Conservation (phyloP, 2,329 filamentous ascomycete genomes). For the Fusarium kyushuense region DNA sequence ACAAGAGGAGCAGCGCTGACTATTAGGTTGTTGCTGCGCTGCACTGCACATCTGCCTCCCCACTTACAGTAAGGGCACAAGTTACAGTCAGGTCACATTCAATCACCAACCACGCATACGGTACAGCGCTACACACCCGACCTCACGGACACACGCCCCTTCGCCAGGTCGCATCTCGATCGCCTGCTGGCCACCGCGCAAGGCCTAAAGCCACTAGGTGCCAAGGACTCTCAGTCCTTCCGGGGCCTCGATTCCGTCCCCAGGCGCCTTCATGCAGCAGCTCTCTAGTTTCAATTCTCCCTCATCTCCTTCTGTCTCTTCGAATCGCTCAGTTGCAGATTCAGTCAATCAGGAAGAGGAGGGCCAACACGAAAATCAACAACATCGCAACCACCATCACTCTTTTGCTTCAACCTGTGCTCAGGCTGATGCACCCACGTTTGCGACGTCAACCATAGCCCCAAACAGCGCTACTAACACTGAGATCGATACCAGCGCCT, state of each 20-base stretch:
- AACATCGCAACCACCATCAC: constrained; percentile 16
- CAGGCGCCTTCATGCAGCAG: constrained; percentile 52
- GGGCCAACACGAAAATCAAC: constrained; percentile 16
- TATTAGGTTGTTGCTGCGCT: constrained; percentile 2
- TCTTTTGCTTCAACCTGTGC: constrained; percentile 22
- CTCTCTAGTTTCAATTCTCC: constrained; percentile 41
- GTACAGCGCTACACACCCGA: constrained; percentile 35
- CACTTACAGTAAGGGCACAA: constrained; percentile 16
- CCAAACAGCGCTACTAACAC: constrained; percentile 12
- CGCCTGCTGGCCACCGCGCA: constrained; percentile 43
- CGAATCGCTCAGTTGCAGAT: constrained; percentile 24
- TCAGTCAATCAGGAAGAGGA: constrained; percentile 35
- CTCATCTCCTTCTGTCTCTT: constrained; percentile 34
- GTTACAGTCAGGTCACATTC: constrained; percentile 23
- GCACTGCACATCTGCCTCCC: constrained; percentile 15
- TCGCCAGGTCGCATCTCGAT: constrained; percentile 47
- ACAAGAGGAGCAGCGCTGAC: constrained; percentile 13
- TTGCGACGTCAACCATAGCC: constrained; percentile 17
- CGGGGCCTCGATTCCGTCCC: constrained; percentile 46
- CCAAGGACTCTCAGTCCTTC: constrained; percentile 46
- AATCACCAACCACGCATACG: constrained; percentile 30
- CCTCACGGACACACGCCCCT: constrained; percentile 38
- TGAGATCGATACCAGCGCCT: constrained; percentile 19
- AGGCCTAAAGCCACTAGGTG: constrained; percentile 43
- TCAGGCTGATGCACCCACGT: constrained; percentile 21